Base-by-base conservation (phyloP, 2,329 filamentous ascomycete genomes). In the Corynespora cassiicola region DNA sequence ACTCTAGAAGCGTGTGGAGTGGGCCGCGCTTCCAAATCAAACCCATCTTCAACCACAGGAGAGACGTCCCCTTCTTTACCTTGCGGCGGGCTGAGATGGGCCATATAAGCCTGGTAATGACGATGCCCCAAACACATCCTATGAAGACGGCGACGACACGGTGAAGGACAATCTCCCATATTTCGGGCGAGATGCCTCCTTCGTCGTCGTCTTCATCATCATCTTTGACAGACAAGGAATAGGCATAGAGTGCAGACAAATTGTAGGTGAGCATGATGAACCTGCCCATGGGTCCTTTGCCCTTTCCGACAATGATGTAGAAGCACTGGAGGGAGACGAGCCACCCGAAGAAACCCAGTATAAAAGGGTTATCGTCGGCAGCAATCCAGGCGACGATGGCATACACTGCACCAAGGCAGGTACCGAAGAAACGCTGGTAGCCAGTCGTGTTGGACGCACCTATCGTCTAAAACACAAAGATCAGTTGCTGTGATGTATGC, bases 181-280 rank as follows among this genome's bases (percentile, higher is more conserved):
- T 96, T 24, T 91, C 79, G 0, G 94, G 94, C 43, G 87, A 80
- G 4, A 84, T 76, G 5, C 90, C 91, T 18, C 90, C 90, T 68
- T 97, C 91, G 50, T 96, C 90, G 42, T 84, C 77, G 29, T 95
- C 90, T 41, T 95, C 86, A 33, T 90, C 85, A 31, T 90, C 85
- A 31, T 95, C 90, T 45, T 81, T 80, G 47, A 90, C 85, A 0
- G 87, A 86, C 7, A 97, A 77, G 36, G 88, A 94, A 70, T 97
- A 99, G 7, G 91, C 90, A 65, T 99, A 99, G 3, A 99, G 78
- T 6, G 90, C 90, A 12, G 89, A 92, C 27, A 99, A 84, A 61
- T 99, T 99, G 76, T 97, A 99, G 1, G 92, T 95, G 29, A 99
- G 80, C 61, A 97, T 81, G 47, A 95, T 94, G 63, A 96, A 97